Evolutionary conservation across 768 basidiomycete genomes (phyloP), one percentile per base, ranked within the genome.

Genomic region (Lactifluus volemus): DNA sequence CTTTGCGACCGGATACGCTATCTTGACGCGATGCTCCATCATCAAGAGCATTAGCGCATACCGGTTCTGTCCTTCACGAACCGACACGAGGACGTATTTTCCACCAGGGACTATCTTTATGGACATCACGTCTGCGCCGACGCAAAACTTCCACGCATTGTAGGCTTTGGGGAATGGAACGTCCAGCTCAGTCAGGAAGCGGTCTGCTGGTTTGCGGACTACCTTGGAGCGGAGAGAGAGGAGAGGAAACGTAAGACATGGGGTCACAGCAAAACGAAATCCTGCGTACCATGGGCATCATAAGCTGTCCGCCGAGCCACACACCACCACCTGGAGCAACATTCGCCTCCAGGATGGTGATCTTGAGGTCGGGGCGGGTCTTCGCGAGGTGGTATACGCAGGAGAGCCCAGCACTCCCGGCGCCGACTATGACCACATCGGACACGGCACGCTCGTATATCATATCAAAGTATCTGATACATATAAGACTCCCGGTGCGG

Each of bases 221-320:
- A 88, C 81, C 87, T 88, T 67, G 4, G 50, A 10, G 25, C 14
- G n/a, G 25, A 25, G 32, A 19, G 21, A 49, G 11, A 11, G 14
- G 14, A 15, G 29, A 2, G 36, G 21, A 5, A 30, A 30, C 10
- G 17, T 25, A 30, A 55, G 45, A 36, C n/a, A 17, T 34, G 19
- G 21, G 11, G 14, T 29, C 19, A 15, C 14, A 19, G 17, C 14
- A 34, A 21, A 5, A 17, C 29, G n/a, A 11, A 17, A 8, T 12
- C 69, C 10, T 6, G 21, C 34, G 56, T 68, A 84, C 87, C 88
- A 89, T 89, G 0, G 86, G 82, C 0, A 82, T 83, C 88, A 89
- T 88, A 57, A 89, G 74, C 72, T 89, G 86, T 8, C 86, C 86
- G 34, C 86, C 86, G 42, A 89, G 79, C 87, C 88, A 89, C 12